Evolutionary conservation across 202 grass and related monocot genomes (phyloP), one percentile per base, ranked within the genome.

Genomic region (Sporobolus alterniflorus): DNA sequence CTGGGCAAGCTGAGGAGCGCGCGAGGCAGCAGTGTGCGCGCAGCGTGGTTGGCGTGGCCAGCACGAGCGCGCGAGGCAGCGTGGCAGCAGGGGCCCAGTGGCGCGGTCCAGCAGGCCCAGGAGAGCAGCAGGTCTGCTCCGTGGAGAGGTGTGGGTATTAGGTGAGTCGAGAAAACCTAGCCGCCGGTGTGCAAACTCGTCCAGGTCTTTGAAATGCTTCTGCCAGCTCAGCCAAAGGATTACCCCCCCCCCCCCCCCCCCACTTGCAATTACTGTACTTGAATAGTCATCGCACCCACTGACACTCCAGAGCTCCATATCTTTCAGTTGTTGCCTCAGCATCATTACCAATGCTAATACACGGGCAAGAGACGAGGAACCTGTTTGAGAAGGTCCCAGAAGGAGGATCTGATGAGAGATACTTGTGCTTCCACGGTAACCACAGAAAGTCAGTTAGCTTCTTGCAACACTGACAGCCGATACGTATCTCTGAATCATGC

Each of bases 291-390:
- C 30, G 25, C 59, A 47, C 73, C 69, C 59, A 54, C 44, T 16
- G 22, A 10, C 25, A 42, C n/a, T 54, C 44, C 18, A 62, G 21
- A 43, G 21, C 57, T 63, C 26, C 40, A 63, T 64, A 36, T 36
- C 20, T 67, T 81, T 80, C 46, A 54, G 84, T 13, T 57, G 24
- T 59, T 64, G 39, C 47, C 69, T 57, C 68, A 80, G 44, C 10
- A 57, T 64, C n/a, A 41, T 3, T 33, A 24, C 9, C 28, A 50
- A 2, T 31, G 18, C 51, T 43, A 71, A 30, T 44, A 36, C 80
- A 52, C 62, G 91, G 82, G 71, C 88, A 44, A 67, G 31, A 71
- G 80, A 39, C 83, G 78, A 83, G 39, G 86, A 84, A 56, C 79
- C 54, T 56, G 43, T 80, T 77, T 42, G 59, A 73, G 73, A 87